Evolutionary conservation across 768 basidiomycete species (phyloP).

Genomic region (Cyclocybe cylindracea): DNA sequence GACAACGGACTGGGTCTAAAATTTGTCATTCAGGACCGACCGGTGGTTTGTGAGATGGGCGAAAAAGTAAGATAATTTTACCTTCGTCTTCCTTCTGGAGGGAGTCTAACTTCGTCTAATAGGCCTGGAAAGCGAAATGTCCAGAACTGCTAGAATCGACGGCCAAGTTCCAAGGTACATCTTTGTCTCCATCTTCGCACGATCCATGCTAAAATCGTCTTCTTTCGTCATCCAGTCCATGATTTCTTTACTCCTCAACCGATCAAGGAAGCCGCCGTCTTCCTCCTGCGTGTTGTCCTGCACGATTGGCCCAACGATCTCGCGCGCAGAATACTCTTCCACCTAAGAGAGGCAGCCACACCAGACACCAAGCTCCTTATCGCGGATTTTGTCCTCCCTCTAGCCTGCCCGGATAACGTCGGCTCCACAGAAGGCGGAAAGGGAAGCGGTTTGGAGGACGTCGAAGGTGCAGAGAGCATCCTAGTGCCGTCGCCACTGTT

Average conservation of each 20-base stretch:
- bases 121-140: conserved; percentile 61
- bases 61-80: conserved; percentile 35
- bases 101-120: not conserved
- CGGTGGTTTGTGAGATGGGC: conserved; percentile 58
- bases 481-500: conserved; percentile 65
- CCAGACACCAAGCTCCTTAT: conserved; percentile 64
- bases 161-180: conserved; percentile 54
- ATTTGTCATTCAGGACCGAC: conserved; percentile 64
- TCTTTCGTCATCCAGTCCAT: conserved; percentile 43
- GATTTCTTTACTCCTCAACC: conserved; percentile 77
- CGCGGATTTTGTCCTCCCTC: conserved; percentile 70
- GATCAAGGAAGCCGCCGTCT: conserved; percentile 55
- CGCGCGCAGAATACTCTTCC: conserved; percentile 46
- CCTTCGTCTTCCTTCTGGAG: not conserved
- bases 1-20: conserved; percentile 29
- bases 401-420: conserved; percentile 61
- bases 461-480: conserved; percentile 53
- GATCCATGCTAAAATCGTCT: not conserved
- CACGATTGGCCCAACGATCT: conserved; percentile 79
- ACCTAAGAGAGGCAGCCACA: conserved; percentile 45
- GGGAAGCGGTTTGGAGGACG: conserved; percentile 29
- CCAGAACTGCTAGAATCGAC: conserved; percentile 57
- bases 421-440: conserved; percentile 9
- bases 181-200: not conserved
- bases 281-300: conserved; percentile 67